Percentiles rank a stretch among this genome's conserved stretches.
phyloP scores from a whole-genome alignment of 768 basidiomycete species.

The Holtermannia corniformis region DNA sequence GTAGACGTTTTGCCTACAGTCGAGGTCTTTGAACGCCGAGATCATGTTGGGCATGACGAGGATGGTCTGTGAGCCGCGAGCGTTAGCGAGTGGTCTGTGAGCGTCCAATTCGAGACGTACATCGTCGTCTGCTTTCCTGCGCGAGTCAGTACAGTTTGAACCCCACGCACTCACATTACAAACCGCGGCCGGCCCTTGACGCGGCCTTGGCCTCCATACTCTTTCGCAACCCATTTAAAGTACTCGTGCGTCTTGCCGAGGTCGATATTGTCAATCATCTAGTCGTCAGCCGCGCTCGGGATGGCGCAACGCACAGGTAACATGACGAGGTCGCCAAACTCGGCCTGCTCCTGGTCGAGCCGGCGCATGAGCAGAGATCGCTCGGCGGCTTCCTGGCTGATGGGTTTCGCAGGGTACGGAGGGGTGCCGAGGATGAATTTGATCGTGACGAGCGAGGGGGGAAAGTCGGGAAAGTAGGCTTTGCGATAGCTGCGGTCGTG shows the following conservation, averaged over 20 bases:
- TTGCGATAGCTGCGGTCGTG: constrained; percentile 23
- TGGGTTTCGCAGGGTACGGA: constrained; percentile 25
- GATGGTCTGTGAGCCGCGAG: constrained; percentile 27
- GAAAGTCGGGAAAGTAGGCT: constrained; percentile 38
- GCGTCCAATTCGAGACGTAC: constrained; percentile 15
- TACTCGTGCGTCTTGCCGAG: constrained; percentile 42
- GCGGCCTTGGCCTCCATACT: constrained; percentile 34
- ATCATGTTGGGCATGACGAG: constrained; percentile 43
- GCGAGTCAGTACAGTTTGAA: background rate
- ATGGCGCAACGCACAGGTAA: constrained; percentile 24
- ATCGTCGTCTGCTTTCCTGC: constrained; percentile 43
- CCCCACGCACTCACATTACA: constrained; percentile 37
- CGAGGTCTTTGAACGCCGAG: constrained; percentile 35
- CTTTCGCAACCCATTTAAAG: constrained; percentile 41
- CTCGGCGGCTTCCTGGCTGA: constrained; percentile 19
- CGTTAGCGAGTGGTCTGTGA: background rate
- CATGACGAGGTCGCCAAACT: constrained; percentile 39
- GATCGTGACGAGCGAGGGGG: constrained; percentile 35
- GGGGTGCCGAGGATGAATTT: constrained; percentile 42
- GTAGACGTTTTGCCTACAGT: constrained; percentile 41
- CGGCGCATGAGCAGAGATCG: constrained; percentile 15
- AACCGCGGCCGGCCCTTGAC: constrained; percentile 40
- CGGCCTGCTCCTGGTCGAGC: constrained; percentile 29
- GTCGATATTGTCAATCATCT: constrained; percentile 42
- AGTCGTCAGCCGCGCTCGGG: background rate